Percentiles rank a stretch among this genome's conserved stretches.
Conservation (phyloP, 805 yeast genomes). For the Cyberlindnera xylosilytica region DNA sequence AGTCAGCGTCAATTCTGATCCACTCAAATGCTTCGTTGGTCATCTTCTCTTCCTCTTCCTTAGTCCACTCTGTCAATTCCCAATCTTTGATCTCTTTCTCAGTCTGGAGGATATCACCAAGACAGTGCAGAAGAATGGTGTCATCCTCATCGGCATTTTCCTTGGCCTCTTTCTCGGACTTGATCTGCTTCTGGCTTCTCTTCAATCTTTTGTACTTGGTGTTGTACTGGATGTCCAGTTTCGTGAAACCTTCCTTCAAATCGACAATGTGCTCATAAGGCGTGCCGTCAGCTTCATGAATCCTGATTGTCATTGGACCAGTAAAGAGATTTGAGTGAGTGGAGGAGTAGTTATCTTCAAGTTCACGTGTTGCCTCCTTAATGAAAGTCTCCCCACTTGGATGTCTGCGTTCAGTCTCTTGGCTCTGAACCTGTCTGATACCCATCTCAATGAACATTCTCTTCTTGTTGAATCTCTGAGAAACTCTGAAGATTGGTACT, state of each 20-base stretch:
- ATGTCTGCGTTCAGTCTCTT: slow-evolving; percentile 41
- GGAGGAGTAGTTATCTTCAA: slow-evolving; percentile 6
- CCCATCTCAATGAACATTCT: slow-evolving; percentile 93
- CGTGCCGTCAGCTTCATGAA: slow-evolving; percentile 97
- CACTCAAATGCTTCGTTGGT: slow-evolving; percentile 92
- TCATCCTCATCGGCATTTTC: slow-evolving; percentile 33
- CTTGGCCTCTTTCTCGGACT: slow-evolving; percentile 39
- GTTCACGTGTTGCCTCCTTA: slow-evolving; percentile 32
- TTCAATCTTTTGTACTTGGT: slow-evolving; percentile 85
- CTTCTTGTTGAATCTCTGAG: slow-evolving; percentile 91
- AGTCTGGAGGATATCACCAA: slow-evolving; percentile 75
- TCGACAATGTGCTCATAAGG: slow-evolving; percentile 98
- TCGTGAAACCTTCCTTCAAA: slow-evolving; percentile 78
- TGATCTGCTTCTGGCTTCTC: slow-evolving; percentile 46
- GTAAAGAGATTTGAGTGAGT: slow-evolving; percentile 45
- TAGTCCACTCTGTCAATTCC: slow-evolving; percentile 68
- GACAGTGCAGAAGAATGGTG: slow-evolving; percentile 44
- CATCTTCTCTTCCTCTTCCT: slow-evolving; percentile 64
- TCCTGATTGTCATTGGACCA: slow-evolving; percentile 95
- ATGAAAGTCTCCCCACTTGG: slow-evolving; percentile 37
- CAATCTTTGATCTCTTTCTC: slow-evolving; percentile 63
- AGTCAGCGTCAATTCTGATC: slow-evolving; percentile 96
- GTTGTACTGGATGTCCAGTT: slow-evolving; percentile 90
- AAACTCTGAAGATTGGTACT: slow-evolving; percentile 81
- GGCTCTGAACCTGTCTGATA: slow-evolving; percentile 82